Conservation (phyloP, 768 basidiomycete species). For the Panellus pusillus region DNA sequence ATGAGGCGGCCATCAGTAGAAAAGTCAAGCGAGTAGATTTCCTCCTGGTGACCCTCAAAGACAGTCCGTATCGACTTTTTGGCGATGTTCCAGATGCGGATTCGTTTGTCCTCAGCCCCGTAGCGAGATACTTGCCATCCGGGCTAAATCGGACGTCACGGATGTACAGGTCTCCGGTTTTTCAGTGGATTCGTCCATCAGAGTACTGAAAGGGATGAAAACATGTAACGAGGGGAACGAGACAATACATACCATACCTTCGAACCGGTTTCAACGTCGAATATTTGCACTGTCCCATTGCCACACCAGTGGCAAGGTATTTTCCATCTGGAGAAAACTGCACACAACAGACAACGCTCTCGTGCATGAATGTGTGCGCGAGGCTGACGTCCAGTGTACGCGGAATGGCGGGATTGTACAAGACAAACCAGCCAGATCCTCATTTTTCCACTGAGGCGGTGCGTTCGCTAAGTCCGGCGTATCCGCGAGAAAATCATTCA, state of each 20-base stretch:
- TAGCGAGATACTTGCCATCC: conserved; percentile 90
- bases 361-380: conserved; percentile 16
- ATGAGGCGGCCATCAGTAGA: conserved; percentile 72
- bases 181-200: conserved; percentile 71
- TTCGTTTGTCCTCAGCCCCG: conserved; percentile 95
- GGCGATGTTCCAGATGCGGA: conserved; percentile 94
- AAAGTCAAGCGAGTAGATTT: conserved; percentile 93
- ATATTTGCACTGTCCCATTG: conserved; percentile 93
- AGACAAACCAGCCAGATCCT: conserved; percentile 16
- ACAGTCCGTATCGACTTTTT: conserved; percentile 68
- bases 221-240: conserved; percentile 18
- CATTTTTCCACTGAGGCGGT: conserved; percentile 16
- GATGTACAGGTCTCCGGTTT: conserved; percentile 83
- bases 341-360: conserved; percentile 78
- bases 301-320: conserved; percentile 89
- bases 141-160: conserved; percentile 95
- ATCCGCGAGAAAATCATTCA: conserved; percentile 16
- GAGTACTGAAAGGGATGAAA: conserved; percentile 47
- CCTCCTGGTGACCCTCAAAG: conserved; percentile 87
- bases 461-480: conserved; percentile 7
- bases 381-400: conserved; percentile 15
- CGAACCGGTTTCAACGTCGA: conserved; percentile 83
- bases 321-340: conserved; percentile 93
- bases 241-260: conserved; percentile 73
- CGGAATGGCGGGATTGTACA: conserved; percentile 10